These are phyloP conservation scores for Isabelozyma pseudorhagii DNA, from an alignment of 805 yeast species.

Conservation along the genomic window DNA sequence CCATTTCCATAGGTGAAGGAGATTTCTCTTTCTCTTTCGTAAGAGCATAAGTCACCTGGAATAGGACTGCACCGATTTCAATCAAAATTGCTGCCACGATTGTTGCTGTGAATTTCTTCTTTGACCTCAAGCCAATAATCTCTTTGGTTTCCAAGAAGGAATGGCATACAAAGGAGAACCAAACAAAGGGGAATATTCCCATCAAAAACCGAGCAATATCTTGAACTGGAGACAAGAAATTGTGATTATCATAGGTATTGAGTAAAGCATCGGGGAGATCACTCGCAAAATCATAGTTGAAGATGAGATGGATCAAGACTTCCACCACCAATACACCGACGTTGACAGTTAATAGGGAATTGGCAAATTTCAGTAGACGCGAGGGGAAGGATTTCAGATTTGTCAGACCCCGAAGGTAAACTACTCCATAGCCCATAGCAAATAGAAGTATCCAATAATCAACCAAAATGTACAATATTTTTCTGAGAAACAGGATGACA, in stretches of 20 bases:
- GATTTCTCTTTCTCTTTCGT: no score
- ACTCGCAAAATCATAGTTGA: background rate
- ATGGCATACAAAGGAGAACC: background rate
- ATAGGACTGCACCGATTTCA: no score
- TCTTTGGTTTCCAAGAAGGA: background rate
- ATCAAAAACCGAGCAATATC: background rate
- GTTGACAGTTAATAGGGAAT: background rate
- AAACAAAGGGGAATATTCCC: background rate
- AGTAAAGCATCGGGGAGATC: background rate
- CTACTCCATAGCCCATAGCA: slow-evolving; percentile 32
- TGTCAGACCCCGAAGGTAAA: slow-evolving; percentile 9
- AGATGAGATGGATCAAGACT: background rate
- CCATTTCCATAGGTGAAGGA: no score
- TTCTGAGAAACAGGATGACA: background rate
- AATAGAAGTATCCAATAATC: background rate
- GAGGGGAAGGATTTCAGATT: background rate
- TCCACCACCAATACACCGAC: background rate
- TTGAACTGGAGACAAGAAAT: background rate
- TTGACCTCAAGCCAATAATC: background rate
- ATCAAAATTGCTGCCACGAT: no score
- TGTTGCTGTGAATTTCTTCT: background rate
- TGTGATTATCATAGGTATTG: background rate
- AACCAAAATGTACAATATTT: background rate
- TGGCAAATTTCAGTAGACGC: background rate
- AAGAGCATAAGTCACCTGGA: no score